Percentiles rank a stretch among this genome's conserved stretches.
Evolutionary conservation across 345 rosid species (phyloP).

Genomic region (Hypericum androsaemum): DNA sequence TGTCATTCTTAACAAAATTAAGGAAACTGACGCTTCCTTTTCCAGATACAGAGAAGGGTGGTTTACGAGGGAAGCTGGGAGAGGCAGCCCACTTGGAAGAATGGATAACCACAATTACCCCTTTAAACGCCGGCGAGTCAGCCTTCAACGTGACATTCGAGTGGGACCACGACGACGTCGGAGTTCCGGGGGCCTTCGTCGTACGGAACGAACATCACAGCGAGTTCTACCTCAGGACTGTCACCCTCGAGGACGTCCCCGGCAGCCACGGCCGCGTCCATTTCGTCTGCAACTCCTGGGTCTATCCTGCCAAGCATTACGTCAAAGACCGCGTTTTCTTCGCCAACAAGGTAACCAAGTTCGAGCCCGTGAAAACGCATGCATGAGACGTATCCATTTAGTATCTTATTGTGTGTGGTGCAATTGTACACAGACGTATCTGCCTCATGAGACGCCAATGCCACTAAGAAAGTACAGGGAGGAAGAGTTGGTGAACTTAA

Average conservation of each 20-base stretch:
- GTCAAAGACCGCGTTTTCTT: slow-evolving; percentile 60
- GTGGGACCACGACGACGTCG: slow-evolving; percentile 38
- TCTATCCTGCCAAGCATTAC: slow-evolving; percentile 51
- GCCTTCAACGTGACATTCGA: slow-evolving; percentile 43
- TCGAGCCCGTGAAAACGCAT: too few species aligned
- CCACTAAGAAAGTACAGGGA: slow-evolving; percentile 30
- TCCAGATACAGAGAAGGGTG: background rate
- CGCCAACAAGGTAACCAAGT: slow-evolving; percentile 46
- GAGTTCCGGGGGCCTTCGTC: slow-evolving; percentile 60
- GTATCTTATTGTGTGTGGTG: too few species aligned
- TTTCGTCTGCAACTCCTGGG: slow-evolving; percentile 82
- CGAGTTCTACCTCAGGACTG: slow-evolving; percentile 59
- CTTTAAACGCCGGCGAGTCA: slow-evolving; percentile 37
- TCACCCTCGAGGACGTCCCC: slow-evolving; percentile 65
- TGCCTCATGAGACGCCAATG: slow-evolving; percentile 31
- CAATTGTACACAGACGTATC: slow-evolving; percentile 17
- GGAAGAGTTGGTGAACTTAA: slow-evolving; percentile 28
- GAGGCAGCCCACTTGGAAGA: slow-evolving; percentile 45
- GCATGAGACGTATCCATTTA: too few species aligned
- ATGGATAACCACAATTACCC: slow-evolving; percentile 26
- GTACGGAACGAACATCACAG: slow-evolving; percentile 47
- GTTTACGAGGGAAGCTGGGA: slow-evolving; percentile 40
- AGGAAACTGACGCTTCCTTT: too few species aligned
- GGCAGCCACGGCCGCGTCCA: slow-evolving; percentile 57
- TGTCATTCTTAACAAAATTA: too few species aligned